These are phyloP conservation scores for Vararia minispora DNA, from an alignment of 768 basidiomycete species.

Conservation along the genomic window DNA sequence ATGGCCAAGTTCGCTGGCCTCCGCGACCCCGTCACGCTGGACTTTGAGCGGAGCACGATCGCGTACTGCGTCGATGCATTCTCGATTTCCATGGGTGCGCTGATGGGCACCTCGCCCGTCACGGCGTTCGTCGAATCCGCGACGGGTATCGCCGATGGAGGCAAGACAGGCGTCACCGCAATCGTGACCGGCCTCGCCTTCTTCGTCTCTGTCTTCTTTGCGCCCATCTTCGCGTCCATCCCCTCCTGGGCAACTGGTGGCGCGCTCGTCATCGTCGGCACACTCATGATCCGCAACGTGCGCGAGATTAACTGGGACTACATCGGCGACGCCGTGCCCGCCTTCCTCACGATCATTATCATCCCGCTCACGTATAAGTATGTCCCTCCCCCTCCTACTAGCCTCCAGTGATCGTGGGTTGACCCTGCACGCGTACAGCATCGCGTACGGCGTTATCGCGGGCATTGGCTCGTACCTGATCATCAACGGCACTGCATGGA, in stretches of 20 bases:
- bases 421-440: conserved; percentile 32
- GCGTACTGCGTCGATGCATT: conserved; percentile 81
- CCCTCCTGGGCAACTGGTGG: conserved; percentile 84
- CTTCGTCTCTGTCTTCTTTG: conserved; percentile 79
- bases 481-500: conserved; percentile 59
- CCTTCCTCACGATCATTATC: conserved; percentile 71
- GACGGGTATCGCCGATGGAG: conserved; percentile 79
- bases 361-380: conserved; percentile 76
- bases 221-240: conserved; percentile 81
- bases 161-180: conserved; percentile 78
- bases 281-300: conserved; percentile 77
- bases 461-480: conserved; percentile 62
- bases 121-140: conserved; percentile 79
- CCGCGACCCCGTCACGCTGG: conserved; percentile 71
- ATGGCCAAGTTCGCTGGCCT: conserved; percentile 91
- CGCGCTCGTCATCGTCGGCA: conserved; percentile 78
- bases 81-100: conserved; percentile 69
- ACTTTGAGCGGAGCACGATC: conserved; percentile 75
- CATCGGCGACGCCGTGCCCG: conserved; percentile 77
- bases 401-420: conserved; percentile 1
- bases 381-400: conserved; percentile 13
- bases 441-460: conserved; percentile 83
- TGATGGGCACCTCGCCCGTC: conserved; percentile 72
- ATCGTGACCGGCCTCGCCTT: conserved; percentile 63
- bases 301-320: conserved; percentile 87